Evolutionary conservation across 495 filamentous ascomycete genomes (phyloP), one percentile per base, ranked within the genome.

Genomic region (Elaphomyces granulatus): DNA sequence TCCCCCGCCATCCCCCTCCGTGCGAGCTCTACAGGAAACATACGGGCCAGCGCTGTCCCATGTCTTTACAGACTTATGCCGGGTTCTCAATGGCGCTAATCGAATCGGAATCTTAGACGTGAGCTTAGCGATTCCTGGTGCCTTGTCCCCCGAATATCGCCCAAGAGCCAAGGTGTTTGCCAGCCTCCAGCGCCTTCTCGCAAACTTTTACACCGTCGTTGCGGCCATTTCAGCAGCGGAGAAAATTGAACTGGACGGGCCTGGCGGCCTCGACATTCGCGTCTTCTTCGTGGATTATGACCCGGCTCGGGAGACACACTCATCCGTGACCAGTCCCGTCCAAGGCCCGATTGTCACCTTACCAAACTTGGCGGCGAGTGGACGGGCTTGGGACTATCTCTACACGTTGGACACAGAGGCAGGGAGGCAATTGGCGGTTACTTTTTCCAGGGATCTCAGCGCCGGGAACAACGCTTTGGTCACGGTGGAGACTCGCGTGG

Each of bases 191-290:
- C 59, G 62, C 20, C 66, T 87, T 10, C 53, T 96, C 16, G 81
- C 81, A 15, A 73, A 70, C 37, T 49, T 94, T 41, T 96, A 96
- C 67, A 75, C 72, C 47, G 66, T 96, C 32, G 62, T 90, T 49
- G 73, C 76, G 28, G 60, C 77, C 37, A 60, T 84, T 18, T 80
- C 75, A 42, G 68, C 77, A 28, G 67, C 77, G 44, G 58, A 74
- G 9, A 61, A 63, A 15, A 62, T 78, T 41, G 64, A 86, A 51
- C 53, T 83, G 54, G 71, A 77, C 57, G 71, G 72, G 15, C 71
- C 76, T 8, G 74, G 73, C 15, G 80, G 83, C 18, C 74, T 94
- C 26, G 84, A 95, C 63, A 68, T 75, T 1, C 75, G 87, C 9
- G 64, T 94, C 21, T 38, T 94, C 17, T 66, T 93, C 19, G 53